Base-by-base conservation (phyloP, 805 yeast genomes). In the Zygotorulaspora sp. region DNA sequence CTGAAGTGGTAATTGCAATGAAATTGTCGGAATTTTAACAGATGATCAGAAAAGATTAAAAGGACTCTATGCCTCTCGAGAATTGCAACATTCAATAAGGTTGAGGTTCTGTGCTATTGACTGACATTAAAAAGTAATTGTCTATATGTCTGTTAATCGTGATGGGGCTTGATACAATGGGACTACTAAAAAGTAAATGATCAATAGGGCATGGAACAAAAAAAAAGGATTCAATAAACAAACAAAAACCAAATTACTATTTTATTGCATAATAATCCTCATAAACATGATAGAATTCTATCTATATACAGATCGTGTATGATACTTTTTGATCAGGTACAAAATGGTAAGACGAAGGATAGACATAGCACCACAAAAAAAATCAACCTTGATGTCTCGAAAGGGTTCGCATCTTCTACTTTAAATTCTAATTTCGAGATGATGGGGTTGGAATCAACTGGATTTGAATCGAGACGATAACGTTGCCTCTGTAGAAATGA, bases 331-430 rank as follows among this genome's bases (percentile, higher is more conserved):
- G 2, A 15, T 32, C 28, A 42, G 15, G 30, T 22, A 24, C 39
- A 28, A 26, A 38, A 43, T 21, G 53, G 45, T 14, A 44, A 16
- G 29, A 17, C 41, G 25, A 47, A 12, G 23, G 40, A 14, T 19
- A 49, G 11, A 30, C 47, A 44, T 15, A 39, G 2, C 5, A 43
- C 16, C 16, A 49, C 11, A 34, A 50, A 47, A 11, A 39, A 35
- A 28, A 50, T 18, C 23, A 52, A 17, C 16, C 56, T 33, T 16
- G 36, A 23, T 7, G 36, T 35, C 30, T 51, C 43, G n/a, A 54
- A 43, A 1, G 55, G 50, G 20, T 59, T 57, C 3, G 52, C 45
- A 36, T 52, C 59, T 12, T 46, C 48, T 11, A 57, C 53, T 17
- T 52, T 49, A 17, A 44, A 45, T 23, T 43, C 37, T 1, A 48